phyloP scores from a whole-genome alignment of 2,329 filamentous ascomycete genomes.

The Epichloe bromicola region DNA sequence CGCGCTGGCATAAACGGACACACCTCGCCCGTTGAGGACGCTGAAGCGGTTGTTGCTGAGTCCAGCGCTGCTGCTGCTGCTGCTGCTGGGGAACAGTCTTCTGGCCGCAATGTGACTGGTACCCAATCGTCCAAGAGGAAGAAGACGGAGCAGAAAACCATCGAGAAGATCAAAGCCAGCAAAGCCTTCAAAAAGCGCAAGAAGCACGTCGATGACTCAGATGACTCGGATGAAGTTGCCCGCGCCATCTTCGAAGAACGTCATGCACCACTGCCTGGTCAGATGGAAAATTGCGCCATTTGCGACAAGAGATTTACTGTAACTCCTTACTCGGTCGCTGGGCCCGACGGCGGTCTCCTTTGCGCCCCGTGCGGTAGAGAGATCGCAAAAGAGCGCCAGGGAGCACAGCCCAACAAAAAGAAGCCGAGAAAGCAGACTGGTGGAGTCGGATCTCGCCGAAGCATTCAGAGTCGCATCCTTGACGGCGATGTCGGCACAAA shows the following conservation, averaged over 20 bases:
- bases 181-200: conserved; percentile 45
- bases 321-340: conserved; percentile 73
- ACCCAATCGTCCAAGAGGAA: conserved; percentile 24
- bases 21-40: conserved; percentile 8
- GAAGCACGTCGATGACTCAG: conserved; percentile 21
- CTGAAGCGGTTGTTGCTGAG: conserved; percentile 7
- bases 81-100: conserved; percentile 12
- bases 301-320: conserved; percentile 88
- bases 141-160: conserved; percentile 35
- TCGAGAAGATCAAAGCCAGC: conserved; percentile 49
- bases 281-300: conserved; percentile 76
- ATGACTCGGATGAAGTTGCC: conserved; percentile 35
- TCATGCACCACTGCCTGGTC: conserved; percentile 55
- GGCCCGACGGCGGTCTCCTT: conserved; percentile 72
- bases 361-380: conserved; percentile 73
- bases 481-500: conserved; percentile 65
- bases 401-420: conserved; percentile 23
- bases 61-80: conserved; percentile 6
- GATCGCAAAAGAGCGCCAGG: conserved; percentile 43
- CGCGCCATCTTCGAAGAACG: conserved; percentile 33
- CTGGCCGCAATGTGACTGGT: conserved; percentile 12
- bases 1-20: conserved; percentile 11
- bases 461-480: conserved; percentile 70
- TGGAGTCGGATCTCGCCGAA: conserved; percentile 52
- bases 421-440: conserved; percentile 35